Evolutionary conservation across 2,329 filamentous ascomycete species (phyloP).

Genomic region (Microcyclospora tardicrescens): DNA sequence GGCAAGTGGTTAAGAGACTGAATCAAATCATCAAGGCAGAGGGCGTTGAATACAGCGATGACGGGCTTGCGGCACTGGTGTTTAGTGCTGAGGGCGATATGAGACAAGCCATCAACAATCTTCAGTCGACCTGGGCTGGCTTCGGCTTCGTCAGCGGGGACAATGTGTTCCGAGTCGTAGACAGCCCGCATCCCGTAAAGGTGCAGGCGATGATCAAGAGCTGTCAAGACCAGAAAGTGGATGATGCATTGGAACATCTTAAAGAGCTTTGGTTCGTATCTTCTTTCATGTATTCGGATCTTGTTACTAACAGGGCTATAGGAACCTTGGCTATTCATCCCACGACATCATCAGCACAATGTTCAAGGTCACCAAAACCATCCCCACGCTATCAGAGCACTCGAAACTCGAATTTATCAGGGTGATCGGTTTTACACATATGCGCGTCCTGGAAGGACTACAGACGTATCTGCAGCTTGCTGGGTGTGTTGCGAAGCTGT

Average conservation of each 20-base stretch:
- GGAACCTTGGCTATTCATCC: conserved; percentile 84
- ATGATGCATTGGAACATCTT: conserved; percentile 71
- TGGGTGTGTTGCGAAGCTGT: conserved; percentile 79
- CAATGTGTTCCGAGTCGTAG: conserved; percentile 96
- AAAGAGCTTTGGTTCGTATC: conserved; percentile 67
- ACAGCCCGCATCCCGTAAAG: conserved; percentile 94
- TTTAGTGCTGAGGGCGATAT: conserved; percentile 98
- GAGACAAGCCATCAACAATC: conserved; percentile 96
- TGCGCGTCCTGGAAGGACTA: conserved; percentile 96
- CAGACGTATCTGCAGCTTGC: conserved; percentile 90
- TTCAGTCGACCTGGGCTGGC: conserved; percentile 84
- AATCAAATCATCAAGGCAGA: conserved; percentile 90
- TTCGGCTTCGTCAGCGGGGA: conserved; percentile 96
- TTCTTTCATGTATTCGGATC: background rate
- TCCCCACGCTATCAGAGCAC: conserved; percentile 82
- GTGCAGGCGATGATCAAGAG: conserved; percentile 98
- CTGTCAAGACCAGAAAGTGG: conserved; percentile 83
- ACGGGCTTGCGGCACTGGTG: conserved; percentile 87
- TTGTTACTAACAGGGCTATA: conserved; percentile 15
- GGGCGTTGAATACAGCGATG: conserved; percentile 78
- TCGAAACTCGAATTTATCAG: conserved; percentile 86
- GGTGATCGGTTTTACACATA: conserved; percentile 97
- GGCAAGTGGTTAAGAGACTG: conserved; percentile 79
- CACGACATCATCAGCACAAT: conserved; percentile 99
- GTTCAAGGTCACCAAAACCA: conserved; percentile 96